These are phyloP conservation scores for Pistacia integerrima DNA, from an alignment of 345 rosid species.

Conservation along the genomic window DNA sequence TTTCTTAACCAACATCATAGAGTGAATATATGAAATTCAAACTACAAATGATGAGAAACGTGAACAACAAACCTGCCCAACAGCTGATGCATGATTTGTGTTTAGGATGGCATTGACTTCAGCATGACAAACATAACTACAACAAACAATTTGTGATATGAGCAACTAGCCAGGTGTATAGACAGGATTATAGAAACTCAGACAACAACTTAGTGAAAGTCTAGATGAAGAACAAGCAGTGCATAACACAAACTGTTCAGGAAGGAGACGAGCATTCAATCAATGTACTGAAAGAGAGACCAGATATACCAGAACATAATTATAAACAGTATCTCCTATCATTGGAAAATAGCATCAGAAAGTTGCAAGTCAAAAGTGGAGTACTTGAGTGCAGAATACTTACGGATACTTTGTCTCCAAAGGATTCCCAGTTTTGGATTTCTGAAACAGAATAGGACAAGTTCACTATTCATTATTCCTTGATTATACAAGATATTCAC, in stretches of 20 bases:
- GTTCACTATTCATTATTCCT: constrained; percentile 4
- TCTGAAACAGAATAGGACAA: constrained; percentile 45
- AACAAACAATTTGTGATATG: constrained; percentile 15
- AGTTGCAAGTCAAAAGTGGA: constrained; percentile 9
- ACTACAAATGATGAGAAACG: constrained; percentile 6
- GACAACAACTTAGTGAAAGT: neutral
- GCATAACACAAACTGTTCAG: neutral
- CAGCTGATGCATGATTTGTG: constrained; percentile 91
- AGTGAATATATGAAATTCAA: neutral
- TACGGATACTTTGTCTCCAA: constrained; percentile 93
- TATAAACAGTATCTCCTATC: neutral
- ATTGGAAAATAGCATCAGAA: neutral
- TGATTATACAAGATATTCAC: constrained; percentile 3
- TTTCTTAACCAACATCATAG: neutral
- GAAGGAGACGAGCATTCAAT: constrained; percentile 7
- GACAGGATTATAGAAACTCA: neutral
- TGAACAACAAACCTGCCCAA: constrained; percentile 61
- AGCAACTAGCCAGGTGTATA: neutral
- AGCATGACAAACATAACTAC: constrained; percentile 95
- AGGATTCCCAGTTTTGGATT: constrained; percentile 72
- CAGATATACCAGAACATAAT: neutral
- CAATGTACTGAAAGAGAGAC: constrained; percentile 13
- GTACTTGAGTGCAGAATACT: constrained; percentile 27
- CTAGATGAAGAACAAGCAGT: constrained; percentile 1
- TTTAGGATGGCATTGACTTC: constrained; percentile 96